Percentiles rank a stretch among this genome's conserved stretches.
Evolutionary conservation across 2,329 filamentous ascomycete species (phyloP).

Genomic region (Aureobasidium mangrovei): DNA sequence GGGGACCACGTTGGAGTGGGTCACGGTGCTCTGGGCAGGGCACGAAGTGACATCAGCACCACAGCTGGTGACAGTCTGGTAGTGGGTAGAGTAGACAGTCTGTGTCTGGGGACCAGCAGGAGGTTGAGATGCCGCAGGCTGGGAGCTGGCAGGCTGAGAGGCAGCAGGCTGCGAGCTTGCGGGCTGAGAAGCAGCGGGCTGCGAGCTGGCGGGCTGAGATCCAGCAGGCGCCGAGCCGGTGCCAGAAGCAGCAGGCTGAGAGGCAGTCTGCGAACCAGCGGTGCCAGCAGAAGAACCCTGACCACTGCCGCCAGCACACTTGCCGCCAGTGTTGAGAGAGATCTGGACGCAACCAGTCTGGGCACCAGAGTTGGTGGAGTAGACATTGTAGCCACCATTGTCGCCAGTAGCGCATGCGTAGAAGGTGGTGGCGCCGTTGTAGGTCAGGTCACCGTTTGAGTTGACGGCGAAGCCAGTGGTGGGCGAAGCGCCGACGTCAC

Average conservation of each 20-base stretch:
- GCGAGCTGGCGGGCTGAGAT: background rate
- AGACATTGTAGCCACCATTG: slow-evolving; percentile 38
- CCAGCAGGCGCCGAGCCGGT: too few species aligned
- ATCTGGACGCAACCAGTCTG: slow-evolving; percentile 18
- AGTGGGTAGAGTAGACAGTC: slow-evolving; percentile 15
- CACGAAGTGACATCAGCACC: slow-evolving; percentile 27
- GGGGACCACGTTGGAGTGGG: slow-evolving; percentile 31
- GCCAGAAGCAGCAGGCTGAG: slow-evolving; percentile 1
- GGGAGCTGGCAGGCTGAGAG: background rate
- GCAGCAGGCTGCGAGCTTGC: background rate
- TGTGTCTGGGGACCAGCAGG: slow-evolving; percentile 6
- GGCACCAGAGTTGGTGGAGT: slow-evolving; percentile 17
- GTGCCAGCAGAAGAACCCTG: slow-evolving; percentile 7
- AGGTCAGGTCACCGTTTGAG: slow-evolving; percentile 43
- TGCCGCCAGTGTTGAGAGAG: slow-evolving; percentile 18
- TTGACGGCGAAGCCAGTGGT: slow-evolving; percentile 44
- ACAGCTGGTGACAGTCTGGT: slow-evolving; percentile 30
- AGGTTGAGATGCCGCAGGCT: background rate
- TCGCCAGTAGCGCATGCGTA: slow-evolving; percentile 51
- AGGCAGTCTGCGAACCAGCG: slow-evolving; percentile 3
- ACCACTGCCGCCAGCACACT: slow-evolving; percentile 13
- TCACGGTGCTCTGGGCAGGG: slow-evolving; percentile 19
- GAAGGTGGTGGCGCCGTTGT: slow-evolving; percentile 44
- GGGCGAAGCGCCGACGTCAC: slow-evolving; percentile 41
- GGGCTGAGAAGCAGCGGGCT: background rate